Conservation (phyloP, 352 stramenopile genomes). For the Globisporangium takayamanum region DNA sequence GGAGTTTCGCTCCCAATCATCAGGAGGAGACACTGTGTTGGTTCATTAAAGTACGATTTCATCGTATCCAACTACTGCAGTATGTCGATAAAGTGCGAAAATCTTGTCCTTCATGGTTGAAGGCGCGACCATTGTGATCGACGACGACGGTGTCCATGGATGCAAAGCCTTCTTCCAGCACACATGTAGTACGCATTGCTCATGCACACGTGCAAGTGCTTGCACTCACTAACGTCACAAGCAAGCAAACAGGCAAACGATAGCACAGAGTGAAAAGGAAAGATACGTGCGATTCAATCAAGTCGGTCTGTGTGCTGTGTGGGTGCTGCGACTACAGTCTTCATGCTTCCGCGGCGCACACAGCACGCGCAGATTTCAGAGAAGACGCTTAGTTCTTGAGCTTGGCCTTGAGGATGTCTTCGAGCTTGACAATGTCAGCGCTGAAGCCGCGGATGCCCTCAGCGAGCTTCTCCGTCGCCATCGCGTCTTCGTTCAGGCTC, state of each 20-base stretch:
- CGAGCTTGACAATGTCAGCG: constrained; percentile 97
- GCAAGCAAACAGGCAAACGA: background rate
- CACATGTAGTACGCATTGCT: too few species aligned
- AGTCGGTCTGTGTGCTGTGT: too few species aligned
- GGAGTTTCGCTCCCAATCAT: constrained; percentile 17
- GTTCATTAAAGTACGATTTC: constrained; percentile 27
- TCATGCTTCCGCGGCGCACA: background rate
- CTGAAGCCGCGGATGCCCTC: constrained; percentile 97
- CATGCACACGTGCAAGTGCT: too few species aligned
- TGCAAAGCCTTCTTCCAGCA: background rate
- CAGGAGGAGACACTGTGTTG: constrained; percentile 1
- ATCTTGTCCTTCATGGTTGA: background rate
- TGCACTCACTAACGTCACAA: background rate
- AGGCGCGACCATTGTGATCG: too few species aligned
- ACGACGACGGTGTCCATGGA: background rate
- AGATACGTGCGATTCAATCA: too few species aligned
- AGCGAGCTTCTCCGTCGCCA: constrained; percentile 96
- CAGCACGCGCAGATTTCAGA: background rate
- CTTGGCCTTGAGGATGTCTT: constrained; percentile 96
- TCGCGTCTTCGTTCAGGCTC: constrained; percentile 97
- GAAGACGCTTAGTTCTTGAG: constrained; percentile 63
- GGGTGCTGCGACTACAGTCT: too few species aligned
- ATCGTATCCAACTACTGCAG: background rate
- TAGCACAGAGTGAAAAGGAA: background rate
- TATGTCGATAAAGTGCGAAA: background rate